Evolutionary conservation across 2,329 filamentous ascomycete genomes (phyloP), one percentile per base, ranked within the genome.

Genomic region (Cladosporium sp.): DNA sequence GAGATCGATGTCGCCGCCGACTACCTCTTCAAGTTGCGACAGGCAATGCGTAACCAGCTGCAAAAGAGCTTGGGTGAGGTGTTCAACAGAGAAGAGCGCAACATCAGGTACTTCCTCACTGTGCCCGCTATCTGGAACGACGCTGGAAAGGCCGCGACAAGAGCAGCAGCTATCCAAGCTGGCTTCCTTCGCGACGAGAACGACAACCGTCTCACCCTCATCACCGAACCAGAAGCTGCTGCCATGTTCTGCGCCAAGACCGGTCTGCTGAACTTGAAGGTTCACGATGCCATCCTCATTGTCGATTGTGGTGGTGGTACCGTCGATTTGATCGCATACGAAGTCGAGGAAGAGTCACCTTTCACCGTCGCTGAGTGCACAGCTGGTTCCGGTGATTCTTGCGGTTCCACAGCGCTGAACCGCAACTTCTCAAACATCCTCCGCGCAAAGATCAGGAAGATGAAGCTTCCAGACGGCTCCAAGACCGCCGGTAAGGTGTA

Each of bases 41-140:
- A 96, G 77, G 94, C 94, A 1, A 97, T 97, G 92, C 87, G 94
- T 66, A 89, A 91, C 61, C 91, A 96, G 68, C 80, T 99, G 60
- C 91, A 96, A 74, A 97, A 97, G 83, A 96, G 92, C 1, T 81
- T 97, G 28, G 94, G 94, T 56, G 94, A 97, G 72, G 94, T 99
- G 0, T 99, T 97, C 76, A 96, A 95, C 76, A 83, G 94, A 74
- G 94, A 97, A 78, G 94, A 97, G 79, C 88, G 93, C 69, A 97
- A 97, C 74, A 99, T 97, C 68, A 85, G 91, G 66, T 97, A 97
- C 77, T 97, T 97, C 74, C 80, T 99, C 66, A 99, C 94, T 2
- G 94, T 99, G n/a, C 94, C 94, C 19, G 94, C 94, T 66, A 97
- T 99, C 66, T 97, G 94, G 94, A 97, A 97, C 74, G 94, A 97